Conservation (phyloP, 805 yeast species). For the Tetrapisispora nanseiensis region DNA sequence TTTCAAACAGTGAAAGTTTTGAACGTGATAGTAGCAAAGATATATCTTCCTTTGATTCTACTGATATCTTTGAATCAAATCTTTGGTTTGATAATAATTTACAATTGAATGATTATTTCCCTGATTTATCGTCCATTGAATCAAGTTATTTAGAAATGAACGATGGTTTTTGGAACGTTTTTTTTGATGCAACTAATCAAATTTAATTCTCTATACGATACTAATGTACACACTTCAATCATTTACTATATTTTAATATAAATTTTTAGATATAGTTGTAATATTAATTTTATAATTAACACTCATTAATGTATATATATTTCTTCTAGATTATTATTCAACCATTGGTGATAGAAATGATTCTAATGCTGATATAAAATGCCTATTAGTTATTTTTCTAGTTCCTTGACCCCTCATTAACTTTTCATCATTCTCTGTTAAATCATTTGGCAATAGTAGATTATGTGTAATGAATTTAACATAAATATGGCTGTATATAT, state of each 20-base stretch:
- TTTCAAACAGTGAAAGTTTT: neutral
- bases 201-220: neutral
- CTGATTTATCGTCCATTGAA: conserved; percentile 33
- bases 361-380: conserved; percentile 22
- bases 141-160: conserved; percentile 45
- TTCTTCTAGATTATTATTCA: too few species aligned
- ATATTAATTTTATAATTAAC: neutral
- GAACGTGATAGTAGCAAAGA: neutral
- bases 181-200: conserved; percentile 4
- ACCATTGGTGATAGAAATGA: conserved; percentile 26
- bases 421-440: conserved; percentile 18
- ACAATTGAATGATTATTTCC: conserved; percentile 19
- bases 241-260: neutral
- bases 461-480: conserved; percentile 25
- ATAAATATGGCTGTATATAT: conserved; percentile 26
- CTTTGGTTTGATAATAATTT: conserved; percentile 6
- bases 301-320: neutral
- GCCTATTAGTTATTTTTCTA: conserved; percentile 23
- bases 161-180: conserved; percentile 66
- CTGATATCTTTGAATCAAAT: neutral
- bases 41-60: neutral
- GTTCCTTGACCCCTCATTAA: conserved; percentile 28
- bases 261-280: neutral
- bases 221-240: too few species aligned
- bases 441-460: conserved; percentile 25